Evolutionary conservation across 805 yeast genomes (phyloP).

Genomic region (Wickerhamomyces queroliae): DNA sequence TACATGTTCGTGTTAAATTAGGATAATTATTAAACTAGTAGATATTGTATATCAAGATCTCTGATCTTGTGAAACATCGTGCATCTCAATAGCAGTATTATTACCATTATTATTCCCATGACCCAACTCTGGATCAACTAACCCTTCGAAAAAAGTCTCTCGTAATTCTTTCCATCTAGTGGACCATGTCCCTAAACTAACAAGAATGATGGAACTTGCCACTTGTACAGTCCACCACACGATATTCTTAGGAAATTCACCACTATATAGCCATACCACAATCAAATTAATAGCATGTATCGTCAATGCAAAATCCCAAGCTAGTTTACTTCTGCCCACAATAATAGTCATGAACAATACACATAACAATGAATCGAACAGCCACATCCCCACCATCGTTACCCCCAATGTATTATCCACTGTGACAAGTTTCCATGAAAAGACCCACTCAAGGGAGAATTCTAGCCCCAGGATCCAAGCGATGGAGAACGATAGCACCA

Average conservation of each 20-base stretch:
- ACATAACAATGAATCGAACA: constrained; percentile 74
- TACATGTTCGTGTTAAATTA: constrained; percentile 6
- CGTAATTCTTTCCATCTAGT: constrained; percentile 89
- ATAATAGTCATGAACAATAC: constrained; percentile 80
- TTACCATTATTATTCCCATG: constrained; percentile 3
- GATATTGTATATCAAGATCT: background rate
- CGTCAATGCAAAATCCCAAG: constrained; percentile 96
- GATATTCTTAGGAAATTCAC: constrained; percentile 60
- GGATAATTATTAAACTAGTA: background rate
- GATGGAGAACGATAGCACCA: constrained; percentile 56
- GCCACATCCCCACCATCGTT: constrained; percentile 70
- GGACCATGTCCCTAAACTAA: constrained; percentile 81
- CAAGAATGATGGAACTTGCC: constrained; percentile 60
- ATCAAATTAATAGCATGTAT: constrained; percentile 75
- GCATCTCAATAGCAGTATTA: constrained; percentile 19
- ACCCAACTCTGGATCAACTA: constrained; percentile 57
- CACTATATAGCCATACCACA: constrained; percentile 61
- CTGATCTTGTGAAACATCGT: constrained; percentile 6
- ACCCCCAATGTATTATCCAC: constrained; percentile 78
- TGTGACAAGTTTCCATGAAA: constrained; percentile 73
- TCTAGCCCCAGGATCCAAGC: constrained; percentile 67
- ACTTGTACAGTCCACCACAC: constrained; percentile 85
- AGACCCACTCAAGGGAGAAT: constrained; percentile 63
- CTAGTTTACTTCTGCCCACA: constrained; percentile 89
- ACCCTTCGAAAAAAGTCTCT: constrained; percentile 84